Conservation (phyloP, 768 basidiomycete genomes). For the Phlebiopsis flavidoalba region DNA sequence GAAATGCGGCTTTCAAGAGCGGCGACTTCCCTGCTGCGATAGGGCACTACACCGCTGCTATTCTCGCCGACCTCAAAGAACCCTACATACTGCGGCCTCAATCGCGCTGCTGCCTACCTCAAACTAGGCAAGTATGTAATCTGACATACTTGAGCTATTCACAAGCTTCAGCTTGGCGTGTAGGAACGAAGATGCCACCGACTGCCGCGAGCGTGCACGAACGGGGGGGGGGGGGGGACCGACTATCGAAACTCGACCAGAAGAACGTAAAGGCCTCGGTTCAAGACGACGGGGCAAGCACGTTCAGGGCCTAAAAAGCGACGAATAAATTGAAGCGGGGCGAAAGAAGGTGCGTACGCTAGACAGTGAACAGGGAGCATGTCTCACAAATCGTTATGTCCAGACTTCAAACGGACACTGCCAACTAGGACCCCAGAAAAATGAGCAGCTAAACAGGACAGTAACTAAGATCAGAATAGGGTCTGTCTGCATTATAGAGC, state of each 20-base stretch:
- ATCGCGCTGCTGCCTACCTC: conserved; percentile 88
- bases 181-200: conserved; percentile 76
- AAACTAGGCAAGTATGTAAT: conserved; percentile 89
- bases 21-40: conserved; percentile 76
- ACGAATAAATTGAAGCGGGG: too few species aligned
- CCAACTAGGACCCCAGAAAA: conserved; percentile 60
- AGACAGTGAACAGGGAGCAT: not conserved
- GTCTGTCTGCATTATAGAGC: conserved; percentile 33
- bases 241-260: conserved; percentile 47
- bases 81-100: conserved; percentile 68
- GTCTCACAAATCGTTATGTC: not conserved
- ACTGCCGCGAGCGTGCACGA: too few species aligned
- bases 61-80: conserved; percentile 65
- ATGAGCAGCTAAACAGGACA: conserved; percentile 61
- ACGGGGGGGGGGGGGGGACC: too few species aligned
- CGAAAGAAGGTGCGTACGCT: conserved; percentile 49
- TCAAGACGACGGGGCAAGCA: conserved; percentile 75
- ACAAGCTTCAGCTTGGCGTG: not conserved
- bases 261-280: conserved; percentile 77
- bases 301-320: conserved; percentile 47
- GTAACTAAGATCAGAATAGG: conserved; percentile 45
- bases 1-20: conserved; percentile 81
- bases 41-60: conserved; percentile 82
- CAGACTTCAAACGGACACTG: conserved; percentile 61
- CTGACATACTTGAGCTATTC: not conserved